Percentiles rank a stretch among this genome's conserved stretches.
Evolutionary conservation across 495 filamentous ascomycete genomes (phyloP).

Genomic region (Talaromyces stipitatus): DNA sequence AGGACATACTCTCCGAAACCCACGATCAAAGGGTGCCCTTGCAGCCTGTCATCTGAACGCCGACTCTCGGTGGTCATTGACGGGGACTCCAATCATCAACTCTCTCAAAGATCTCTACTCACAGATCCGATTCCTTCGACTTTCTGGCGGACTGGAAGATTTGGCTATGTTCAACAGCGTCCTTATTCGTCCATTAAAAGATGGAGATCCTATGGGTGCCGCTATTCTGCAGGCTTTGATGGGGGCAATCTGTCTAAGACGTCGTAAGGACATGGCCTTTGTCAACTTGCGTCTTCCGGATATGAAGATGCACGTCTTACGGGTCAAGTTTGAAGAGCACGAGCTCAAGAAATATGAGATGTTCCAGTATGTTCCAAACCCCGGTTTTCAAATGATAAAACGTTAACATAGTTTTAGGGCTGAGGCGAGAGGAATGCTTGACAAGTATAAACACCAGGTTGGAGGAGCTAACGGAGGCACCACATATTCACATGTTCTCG

Average conservation of each 20-base stretch:
- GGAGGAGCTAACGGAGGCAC: slow-evolving; percentile 34
- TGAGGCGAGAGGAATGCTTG: slow-evolving; percentile 68
- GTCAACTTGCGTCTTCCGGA: slow-evolving; percentile 74
- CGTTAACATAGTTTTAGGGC: slow-evolving; percentile 31
- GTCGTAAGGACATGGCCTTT: slow-evolving; percentile 86
- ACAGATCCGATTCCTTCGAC: slow-evolving; percentile 67
- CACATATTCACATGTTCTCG: slow-evolving; percentile 62
- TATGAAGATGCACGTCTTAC: slow-evolving; percentile 73
- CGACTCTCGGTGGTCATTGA: slow-evolving; percentile 72
- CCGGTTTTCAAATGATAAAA: background rate
- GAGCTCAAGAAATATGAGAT: slow-evolving; percentile 77
- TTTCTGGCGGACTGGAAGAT: slow-evolving; percentile 72
- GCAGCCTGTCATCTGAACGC: slow-evolving; percentile 62
- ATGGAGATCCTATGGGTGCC: slow-evolving; percentile 50
- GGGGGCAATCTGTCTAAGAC: slow-evolving; percentile 72
- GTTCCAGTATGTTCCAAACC: slow-evolving; percentile 44
- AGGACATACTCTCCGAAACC: slow-evolving; percentile 79
- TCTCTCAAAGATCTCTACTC: slow-evolving; percentile 77
- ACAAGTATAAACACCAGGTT: slow-evolving; percentile 50
- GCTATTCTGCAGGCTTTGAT: slow-evolving; percentile 69
- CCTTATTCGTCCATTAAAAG: slow-evolving; percentile 62
- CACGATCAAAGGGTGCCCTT: slow-evolving; percentile 58
- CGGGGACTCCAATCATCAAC: slow-evolving; percentile 74
- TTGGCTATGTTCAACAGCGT: slow-evolving; percentile 66
- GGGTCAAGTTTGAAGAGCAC: slow-evolving; percentile 64